Evolutionary conservation across 2,329 filamentous ascomycete genomes (phyloP).

Genomic region (Cladosporium oxysporum): DNA sequence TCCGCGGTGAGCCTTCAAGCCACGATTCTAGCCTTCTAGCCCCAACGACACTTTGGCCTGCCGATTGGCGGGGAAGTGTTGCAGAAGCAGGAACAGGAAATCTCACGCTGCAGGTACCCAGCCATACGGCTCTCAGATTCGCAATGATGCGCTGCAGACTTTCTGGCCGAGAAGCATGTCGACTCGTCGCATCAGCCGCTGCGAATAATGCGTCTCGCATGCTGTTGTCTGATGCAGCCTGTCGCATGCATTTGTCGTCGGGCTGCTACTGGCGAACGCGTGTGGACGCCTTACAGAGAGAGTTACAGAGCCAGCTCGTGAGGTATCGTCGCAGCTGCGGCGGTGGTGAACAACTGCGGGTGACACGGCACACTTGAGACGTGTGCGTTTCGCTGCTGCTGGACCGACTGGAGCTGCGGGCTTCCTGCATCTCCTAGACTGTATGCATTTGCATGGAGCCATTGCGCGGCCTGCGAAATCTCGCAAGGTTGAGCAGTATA

Average conservation of each 20-base stretch:
- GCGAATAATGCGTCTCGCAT: neutral
- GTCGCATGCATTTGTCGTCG: neutral
- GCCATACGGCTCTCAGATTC: conserved; percentile 1
- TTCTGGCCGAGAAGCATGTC: neutral
- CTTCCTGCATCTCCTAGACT: conserved; percentile 3
- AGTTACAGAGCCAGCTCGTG: neutral
- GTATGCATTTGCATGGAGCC: neutral
- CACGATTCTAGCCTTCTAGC: conserved; percentile 17
- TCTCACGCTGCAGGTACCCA: conserved; percentile 15
- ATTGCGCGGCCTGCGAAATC: conserved; percentile 13
- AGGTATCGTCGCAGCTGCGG: neutral
- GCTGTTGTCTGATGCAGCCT: neutral
- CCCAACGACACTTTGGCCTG: conserved; percentile 1
- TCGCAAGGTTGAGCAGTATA: neutral
- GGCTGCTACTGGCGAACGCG: neutral
- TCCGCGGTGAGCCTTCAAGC: conserved; percentile 15
- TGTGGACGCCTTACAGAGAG: neutral
- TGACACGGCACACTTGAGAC: conserved; percentile 14
- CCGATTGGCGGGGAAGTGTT: conserved; percentile 17
- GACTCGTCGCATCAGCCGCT: conserved; percentile 12
- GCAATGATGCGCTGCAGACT: neutral
- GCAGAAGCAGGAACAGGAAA: conserved; percentile 19
- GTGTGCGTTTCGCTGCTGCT: neutral
- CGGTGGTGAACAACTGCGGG: neutral
- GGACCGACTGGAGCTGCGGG: neutral